Evolutionary conservation across 768 basidiomycete genomes (phyloP).

Genomic region (Boletus rufocinnamomeus): DNA sequence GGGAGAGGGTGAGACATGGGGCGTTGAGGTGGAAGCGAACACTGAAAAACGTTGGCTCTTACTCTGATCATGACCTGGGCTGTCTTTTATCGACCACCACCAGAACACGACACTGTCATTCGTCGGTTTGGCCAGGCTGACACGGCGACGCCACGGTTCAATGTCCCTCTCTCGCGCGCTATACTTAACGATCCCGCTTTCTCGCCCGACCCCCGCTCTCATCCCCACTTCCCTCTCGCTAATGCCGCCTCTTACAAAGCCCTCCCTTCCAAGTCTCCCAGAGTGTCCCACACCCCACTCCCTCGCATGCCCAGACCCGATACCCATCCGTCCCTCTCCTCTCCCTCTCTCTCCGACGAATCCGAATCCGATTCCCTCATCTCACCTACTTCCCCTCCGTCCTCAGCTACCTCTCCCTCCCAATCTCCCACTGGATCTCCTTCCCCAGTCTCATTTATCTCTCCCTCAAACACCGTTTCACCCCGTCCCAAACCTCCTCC

Average conservation of each 20-base stretch:
- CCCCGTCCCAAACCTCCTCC: not conserved
- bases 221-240: conserved; percentile 42
- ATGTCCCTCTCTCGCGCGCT: conserved; percentile 11
- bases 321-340: not conserved
- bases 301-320: not conserved
- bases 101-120: not conserved
- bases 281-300: not conserved
- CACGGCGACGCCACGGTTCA: not conserved
- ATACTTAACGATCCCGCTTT: conserved; percentile 58
- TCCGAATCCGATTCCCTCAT: not conserved
- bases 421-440: not conserved
- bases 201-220: conserved; percentile 52
- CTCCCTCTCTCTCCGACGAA: conserved; percentile 2
- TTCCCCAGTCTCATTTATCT: conserved; percentile 1
- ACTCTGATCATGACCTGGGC: not conserved
- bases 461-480: not conserved
- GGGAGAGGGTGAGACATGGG: conserved; percentile 19
- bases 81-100: not conserved
- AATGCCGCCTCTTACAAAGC: conserved; percentile 19
- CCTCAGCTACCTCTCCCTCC: conserved; percentile 8
- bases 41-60: not conserved
- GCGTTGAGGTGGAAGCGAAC: not conserved
- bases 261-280: conserved; percentile 24
- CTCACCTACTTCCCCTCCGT: not conserved
- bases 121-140: not conserved